Conservation (phyloP, 2,329 filamentous ascomycete species). For the Fusarium pseudograminearum region DNA sequence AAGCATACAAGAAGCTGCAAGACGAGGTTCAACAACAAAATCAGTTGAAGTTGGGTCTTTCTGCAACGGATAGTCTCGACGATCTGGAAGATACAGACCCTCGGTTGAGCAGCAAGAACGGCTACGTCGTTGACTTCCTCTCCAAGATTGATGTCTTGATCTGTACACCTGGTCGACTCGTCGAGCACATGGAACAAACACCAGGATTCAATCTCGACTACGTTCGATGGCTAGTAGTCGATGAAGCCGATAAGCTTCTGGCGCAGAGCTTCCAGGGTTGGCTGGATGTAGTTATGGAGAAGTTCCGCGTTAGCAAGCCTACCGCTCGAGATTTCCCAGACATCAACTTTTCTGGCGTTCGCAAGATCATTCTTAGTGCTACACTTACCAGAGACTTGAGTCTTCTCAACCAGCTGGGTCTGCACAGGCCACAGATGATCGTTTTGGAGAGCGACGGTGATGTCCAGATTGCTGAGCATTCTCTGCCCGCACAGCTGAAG, state of each 20-base stretch:
- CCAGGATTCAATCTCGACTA: slow-evolving; percentile 82
- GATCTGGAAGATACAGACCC: slow-evolving; percentile 45
- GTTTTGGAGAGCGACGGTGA: slow-evolving; percentile 71
- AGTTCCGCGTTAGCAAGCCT: slow-evolving; percentile 63
- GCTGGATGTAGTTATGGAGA: slow-evolving; percentile 78
- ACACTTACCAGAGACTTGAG: slow-evolving; percentile 91
- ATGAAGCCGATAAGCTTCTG: slow-evolving; percentile 92
- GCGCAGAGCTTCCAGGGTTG: slow-evolving; percentile 95
- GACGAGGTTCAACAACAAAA: slow-evolving; percentile 36
- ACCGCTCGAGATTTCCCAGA: slow-evolving; percentile 66
- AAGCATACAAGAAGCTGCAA: slow-evolving; percentile 56
- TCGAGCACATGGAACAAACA: slow-evolving; percentile 89
- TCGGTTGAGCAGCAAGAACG: slow-evolving; percentile 53
- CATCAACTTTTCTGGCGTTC: slow-evolving; percentile 66
- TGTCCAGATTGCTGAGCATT: slow-evolving; percentile 61
- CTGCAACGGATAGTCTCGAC: slow-evolving; percentile 31
- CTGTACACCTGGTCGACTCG: slow-evolving; percentile 89
- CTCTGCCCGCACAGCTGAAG: slow-evolving; percentile 71
- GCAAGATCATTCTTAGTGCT: slow-evolving; percentile 89
- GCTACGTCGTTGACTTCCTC: slow-evolving; percentile 70
- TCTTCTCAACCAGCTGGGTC: slow-evolving; percentile 78
- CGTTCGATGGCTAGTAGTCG: slow-evolving; percentile 89
- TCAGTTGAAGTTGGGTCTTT: slow-evolving; percentile 13
- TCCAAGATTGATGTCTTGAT: slow-evolving; percentile 89
- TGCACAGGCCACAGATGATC: slow-evolving; percentile 80